Evolutionary conservation across 73 alveolate genomes (phyloP), one percentile per base, ranked within the genome.

Genomic region (Stentor coeruleus): DNA sequence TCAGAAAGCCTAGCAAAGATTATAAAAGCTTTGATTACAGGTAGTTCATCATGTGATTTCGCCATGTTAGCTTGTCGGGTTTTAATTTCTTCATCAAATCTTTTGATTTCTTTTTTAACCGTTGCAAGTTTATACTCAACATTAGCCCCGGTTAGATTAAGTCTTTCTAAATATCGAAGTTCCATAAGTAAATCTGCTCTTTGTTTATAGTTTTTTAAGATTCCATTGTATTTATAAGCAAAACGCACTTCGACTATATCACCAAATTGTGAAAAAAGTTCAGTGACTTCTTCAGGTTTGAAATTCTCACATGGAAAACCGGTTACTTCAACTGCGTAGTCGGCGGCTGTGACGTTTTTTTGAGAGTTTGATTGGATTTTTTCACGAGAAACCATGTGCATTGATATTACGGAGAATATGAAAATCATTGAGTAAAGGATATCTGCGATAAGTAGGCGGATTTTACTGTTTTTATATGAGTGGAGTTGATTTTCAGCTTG

Each of bases 271-370:
- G 33, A n/a, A 66, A 75, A 75, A 66, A 28, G 79, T 33, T 20
- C n/a, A n/a, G n/a, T n/a, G n/a, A 81, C 87, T 2, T 81, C 87
- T 6, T 3, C 11, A 20, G 14, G 35, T 1, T 58, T 59, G 26
- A 3, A 36, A 28, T 58, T 15, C 14, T 75, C 3, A n/a, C n/a
- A n/a, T 33, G 87, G 87, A 3, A 81, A 73, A 26, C 38, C 37
- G 4, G 30, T n/a, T 0, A 81, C 82, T 81, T 81, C 87, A 81
- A 81, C 59, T 28, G 87, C 28, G 39, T 81, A 81, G 60, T 60
- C 82, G 26, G 87, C 37, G 28, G 59, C 74, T 37, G 58, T 81
- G 28, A 59, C 73, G 31, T 41, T 11, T 20, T 49, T 49, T 20
- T 49, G 6, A 11, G 6, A 6, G 20, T 49, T 49, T 20, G 66